Conservation (phyloP, 2,329 filamentous ascomycete species). For the Nemania sp. region DNA sequence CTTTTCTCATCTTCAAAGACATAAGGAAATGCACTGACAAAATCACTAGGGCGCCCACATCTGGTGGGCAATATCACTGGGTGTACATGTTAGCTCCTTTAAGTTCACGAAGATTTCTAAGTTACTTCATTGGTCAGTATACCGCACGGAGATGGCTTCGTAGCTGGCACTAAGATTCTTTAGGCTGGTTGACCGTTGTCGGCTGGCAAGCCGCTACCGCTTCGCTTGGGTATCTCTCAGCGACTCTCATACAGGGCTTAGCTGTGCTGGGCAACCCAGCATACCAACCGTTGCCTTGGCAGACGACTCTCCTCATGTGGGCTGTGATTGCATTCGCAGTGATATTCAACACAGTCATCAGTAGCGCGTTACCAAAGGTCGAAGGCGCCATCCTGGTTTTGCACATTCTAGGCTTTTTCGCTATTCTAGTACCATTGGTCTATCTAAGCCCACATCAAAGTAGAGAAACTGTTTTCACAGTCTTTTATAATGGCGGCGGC, state of each 20-base stretch:
- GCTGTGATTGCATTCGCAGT: constrained; percentile 13
- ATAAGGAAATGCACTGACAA: background rate
- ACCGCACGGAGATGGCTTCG: no score
- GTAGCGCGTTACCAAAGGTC: constrained; percentile 47
- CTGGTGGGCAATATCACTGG: constrained; percentile 41
- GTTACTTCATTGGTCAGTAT: constrained; percentile 41
- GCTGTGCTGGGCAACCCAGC: constrained; percentile 29
- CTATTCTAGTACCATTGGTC: constrained; percentile 49
- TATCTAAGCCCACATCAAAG: constrained; percentile 52
- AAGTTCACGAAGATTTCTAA: constrained; percentile 41
- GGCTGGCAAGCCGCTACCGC: constrained; percentile 43
- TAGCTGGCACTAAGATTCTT: background rate
- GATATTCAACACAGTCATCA: constrained; percentile 14
- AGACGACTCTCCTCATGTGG: constrained; percentile 18
- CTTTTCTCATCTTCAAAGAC: no score
- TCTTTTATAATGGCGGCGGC: constrained; percentile 61
- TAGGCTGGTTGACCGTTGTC: constrained; percentile 44
- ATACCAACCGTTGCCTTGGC: background rate
- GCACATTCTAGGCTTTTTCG: constrained; percentile 52
- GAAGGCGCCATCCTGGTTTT: constrained; percentile 56
- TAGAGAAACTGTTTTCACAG: constrained; percentile 59
- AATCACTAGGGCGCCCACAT: constrained; percentile 36
- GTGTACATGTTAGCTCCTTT: constrained; percentile 45
- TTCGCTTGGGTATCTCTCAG: constrained; percentile 36
- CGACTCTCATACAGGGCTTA: constrained; percentile 45